Evolutionary conservation across 495 filamentous ascomycete genomes (phyloP).

Genomic region (Daldinia bambusicola): DNA sequence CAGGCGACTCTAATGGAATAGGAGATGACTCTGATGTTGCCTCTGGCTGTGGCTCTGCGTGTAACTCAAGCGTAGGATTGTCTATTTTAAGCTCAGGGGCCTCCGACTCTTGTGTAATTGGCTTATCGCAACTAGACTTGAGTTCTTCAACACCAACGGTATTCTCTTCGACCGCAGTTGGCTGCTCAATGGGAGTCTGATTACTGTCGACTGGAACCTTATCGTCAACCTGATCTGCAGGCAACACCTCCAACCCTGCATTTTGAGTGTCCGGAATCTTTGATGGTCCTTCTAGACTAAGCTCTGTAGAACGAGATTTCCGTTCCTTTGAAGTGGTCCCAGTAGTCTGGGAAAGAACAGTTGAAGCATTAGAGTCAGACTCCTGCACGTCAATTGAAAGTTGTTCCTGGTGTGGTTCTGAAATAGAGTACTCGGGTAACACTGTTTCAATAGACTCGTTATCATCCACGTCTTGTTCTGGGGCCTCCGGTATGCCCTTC

Average conservation of each 20-base stretch:
- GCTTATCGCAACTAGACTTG: not conserved
- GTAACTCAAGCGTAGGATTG: not conserved
- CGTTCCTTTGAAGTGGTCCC: conserved; percentile 41
- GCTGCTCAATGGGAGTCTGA: not conserved
- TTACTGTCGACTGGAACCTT: not conserved
- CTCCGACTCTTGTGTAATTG: not conserved
- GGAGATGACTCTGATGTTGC: not conserved
- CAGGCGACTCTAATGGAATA: not conserved
- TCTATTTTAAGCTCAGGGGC: conserved; percentile 1
- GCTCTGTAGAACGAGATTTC: conserved; percentile 25
- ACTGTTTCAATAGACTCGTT: conserved; percentile 12
- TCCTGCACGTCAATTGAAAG: conserved; percentile 13
- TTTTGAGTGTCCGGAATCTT: conserved; percentile 6
- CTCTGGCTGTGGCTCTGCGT: not conserved
- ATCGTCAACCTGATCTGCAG: conserved; percentile 3
- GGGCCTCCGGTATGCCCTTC: not conserved
- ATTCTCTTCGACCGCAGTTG: conserved; percentile 3
- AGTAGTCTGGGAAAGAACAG: conserved; percentile 18
- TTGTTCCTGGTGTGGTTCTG: not conserved
- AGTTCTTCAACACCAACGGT: conserved; percentile 1
- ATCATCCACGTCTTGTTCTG: conserved; percentile 5
- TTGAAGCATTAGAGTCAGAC: conserved; percentile 26
- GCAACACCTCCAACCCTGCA: not conserved
- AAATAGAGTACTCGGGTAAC: not conserved
- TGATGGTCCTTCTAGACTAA: conserved; percentile 6